Percentiles rank a stretch among this genome's conserved stretches.
These are phyloP conservation scores for Metschnikowia henanensis DNA, from an alignment of 805 yeast species.

Conservation along the genomic window DNA sequence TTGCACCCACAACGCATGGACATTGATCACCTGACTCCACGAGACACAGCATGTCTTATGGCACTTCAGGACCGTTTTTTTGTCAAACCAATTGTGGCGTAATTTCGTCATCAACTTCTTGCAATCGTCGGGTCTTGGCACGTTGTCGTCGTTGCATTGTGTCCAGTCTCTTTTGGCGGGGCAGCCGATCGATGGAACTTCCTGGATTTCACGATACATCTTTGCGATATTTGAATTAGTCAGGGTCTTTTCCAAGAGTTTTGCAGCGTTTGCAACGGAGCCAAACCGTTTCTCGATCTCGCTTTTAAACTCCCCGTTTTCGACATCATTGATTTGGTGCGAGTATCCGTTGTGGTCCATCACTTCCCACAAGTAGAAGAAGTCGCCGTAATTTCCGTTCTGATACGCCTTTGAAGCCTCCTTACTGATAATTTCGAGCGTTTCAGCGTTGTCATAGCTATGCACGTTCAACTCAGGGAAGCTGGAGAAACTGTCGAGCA, in stretches of 20 bases:
- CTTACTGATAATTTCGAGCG: neutral
- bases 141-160: neutral
- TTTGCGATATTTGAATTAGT: neutral
- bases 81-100: neutral
- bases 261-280: neutral
- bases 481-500: neutral
- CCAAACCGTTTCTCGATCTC: neutral
- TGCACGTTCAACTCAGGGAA: conserved; percentile 1
- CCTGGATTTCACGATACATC: neutral
- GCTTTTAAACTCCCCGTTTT: neutral
- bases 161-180: neutral
- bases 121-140: neutral
- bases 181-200: neutral
- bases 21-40: neutral
- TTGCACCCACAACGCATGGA: neutral
- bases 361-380: conserved; percentile 6
- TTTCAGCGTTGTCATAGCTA: conserved; percentile 1
- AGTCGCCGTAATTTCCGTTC: conserved; percentile 2
- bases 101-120: neutral
- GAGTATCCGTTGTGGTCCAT: conserved; percentile 5
- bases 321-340: neutral
- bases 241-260: neutral
- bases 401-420: neutral
- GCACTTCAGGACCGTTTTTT: neutral
- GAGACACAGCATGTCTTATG: neutral